These are phyloP conservation scores for Malassezia equina DNA, from an alignment of 1,284 basidiomycete species.

Conservation along the genomic window DNA sequence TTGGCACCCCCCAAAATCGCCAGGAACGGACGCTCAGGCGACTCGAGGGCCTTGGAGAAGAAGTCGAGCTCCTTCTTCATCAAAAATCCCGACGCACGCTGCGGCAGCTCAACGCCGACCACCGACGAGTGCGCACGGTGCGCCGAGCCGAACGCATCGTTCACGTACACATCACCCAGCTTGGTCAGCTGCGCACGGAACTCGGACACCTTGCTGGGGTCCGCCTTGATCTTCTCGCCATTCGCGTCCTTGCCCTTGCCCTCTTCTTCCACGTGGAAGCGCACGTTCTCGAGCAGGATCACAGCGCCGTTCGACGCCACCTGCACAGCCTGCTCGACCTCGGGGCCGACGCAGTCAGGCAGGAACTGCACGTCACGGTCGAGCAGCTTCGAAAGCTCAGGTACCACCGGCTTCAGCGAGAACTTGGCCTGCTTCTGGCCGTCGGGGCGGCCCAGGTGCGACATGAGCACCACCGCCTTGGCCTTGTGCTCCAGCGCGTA, in stretches of 20 bases:
- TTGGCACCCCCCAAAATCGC: conserved; percentile 98
- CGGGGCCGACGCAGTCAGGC: conserved; percentile 72
- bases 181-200: conserved; percentile 80
- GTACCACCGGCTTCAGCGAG: conserved; percentile 73
- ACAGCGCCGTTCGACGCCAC: conserved; percentile 65
- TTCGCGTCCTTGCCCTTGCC: conserved; percentile 85
- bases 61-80: conserved; percentile 99
- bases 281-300: conserved; percentile 90
- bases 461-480: conserved; percentile 81
- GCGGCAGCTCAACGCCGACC: conserved; percentile 89
- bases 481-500: conserved; percentile 84
- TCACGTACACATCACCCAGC: conserved; percentile 93
- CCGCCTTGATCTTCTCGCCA: conserved; percentile 84
- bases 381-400: conserved; percentile 50
- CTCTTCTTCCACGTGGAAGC: conserved; percentile 98
- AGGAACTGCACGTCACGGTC: conserved; percentile 61
- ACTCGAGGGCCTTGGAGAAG: conserved; percentile 94
- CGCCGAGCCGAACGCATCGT: conserved; percentile 97
- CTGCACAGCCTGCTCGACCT: conserved; percentile 67
- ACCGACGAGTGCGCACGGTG: conserved; percentile 97
- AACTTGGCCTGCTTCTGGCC: conserved; percentile 81
- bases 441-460: conserved; percentile 93
- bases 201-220: conserved; percentile 66
- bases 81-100: conserved; percentile 87
- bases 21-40: conserved; percentile 87